A percentile compares a stretch with the other conserved stretches of the same genome.
Conservation (phyloP, 768 basidiomycete species). For the Collybia sp. region DNA sequence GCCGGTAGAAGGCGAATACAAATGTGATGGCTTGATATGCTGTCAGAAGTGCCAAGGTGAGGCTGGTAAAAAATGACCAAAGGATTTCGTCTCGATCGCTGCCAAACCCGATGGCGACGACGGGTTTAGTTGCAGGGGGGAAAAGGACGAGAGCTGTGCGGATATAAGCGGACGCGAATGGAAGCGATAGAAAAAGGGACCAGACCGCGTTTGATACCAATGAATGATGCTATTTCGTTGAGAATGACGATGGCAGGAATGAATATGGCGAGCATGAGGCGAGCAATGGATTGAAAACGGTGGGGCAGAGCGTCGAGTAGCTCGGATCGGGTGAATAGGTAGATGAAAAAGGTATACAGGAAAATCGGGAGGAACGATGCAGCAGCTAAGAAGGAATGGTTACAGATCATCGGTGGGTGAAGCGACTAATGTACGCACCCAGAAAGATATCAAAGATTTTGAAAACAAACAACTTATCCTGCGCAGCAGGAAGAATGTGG, state of each 20-base stretch:
- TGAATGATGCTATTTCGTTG: conserved; percentile 63
- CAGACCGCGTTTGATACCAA: conserved; percentile 54
- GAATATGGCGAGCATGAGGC: conserved; percentile 41
- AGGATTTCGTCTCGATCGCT: conserved; percentile 26
- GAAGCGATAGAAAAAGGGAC: conserved; percentile 7
- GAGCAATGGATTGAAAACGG: conserved; percentile 39
- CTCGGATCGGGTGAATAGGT: conserved; percentile 46
- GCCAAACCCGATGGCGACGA: conserved; percentile 38
- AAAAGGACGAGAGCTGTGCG: conserved; percentile 7
- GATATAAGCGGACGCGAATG: not conserved
- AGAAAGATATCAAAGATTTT: conserved; percentile 52
- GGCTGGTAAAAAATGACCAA: conserved; percentile 54
- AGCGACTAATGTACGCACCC: conserved; percentile 37
- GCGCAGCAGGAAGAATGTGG: conserved; percentile 48
- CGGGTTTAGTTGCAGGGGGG: not conserved
- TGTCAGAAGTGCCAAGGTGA: conserved; percentile 56
- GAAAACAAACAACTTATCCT: conserved; percentile 40
- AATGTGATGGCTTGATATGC: conserved; percentile 57
- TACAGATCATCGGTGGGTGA: not conserved
- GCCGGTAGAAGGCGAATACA: conserved; percentile 52
- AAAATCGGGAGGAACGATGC: conserved; percentile 64
- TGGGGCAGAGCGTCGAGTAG: conserved; percentile 50
- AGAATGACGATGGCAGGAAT: conserved; percentile 50
- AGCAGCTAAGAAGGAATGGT: conserved; percentile 30
- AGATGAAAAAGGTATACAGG: conserved; percentile 59